Percentiles rank a stretch among this genome's conserved stretches.
Evolutionary conservation across 208 protist species (phyloP).

Genomic region (Histomonas meleagridis): DNA sequence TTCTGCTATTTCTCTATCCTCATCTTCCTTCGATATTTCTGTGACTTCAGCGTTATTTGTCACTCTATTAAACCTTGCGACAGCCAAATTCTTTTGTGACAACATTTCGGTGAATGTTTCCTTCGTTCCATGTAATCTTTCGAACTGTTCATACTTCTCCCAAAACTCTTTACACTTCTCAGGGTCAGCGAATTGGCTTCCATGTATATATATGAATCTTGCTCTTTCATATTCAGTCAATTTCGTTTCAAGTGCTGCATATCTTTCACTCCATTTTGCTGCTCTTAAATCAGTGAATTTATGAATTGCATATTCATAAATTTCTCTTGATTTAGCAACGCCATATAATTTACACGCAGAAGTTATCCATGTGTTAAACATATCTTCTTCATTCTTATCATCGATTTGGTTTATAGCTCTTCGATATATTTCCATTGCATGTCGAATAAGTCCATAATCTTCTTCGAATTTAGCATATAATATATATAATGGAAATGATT

Average conservation of each 20-base stretch:
- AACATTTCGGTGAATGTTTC: slow-evolving; percentile 27
- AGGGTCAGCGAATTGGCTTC: slow-evolving; percentile 22
- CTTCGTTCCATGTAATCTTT: not conserved
- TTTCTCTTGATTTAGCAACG: not conserved
- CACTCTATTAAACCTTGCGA: not conserved
- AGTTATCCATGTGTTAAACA: not conserved
- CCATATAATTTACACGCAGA: not conserved
- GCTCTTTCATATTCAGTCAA: not conserved
- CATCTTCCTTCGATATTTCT: not conserved
- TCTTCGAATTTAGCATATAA: slow-evolving; percentile 28
- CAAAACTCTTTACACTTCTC: not conserved
- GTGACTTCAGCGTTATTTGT: not conserved
- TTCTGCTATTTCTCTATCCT: not conserved
- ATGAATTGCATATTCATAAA: slow-evolving; percentile 23
- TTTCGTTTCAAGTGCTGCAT: slow-evolving; percentile 6
- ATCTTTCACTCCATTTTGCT: not conserved
- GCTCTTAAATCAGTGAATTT: not conserved
- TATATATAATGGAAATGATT: not conserved
- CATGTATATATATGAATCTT: not conserved
- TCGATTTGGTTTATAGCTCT: not conserved
- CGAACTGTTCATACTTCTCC: not conserved
- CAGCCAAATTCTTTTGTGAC: slow-evolving; percentile 16
- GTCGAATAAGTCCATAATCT: not conserved
- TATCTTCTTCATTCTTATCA: not conserved
- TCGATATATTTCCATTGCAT: slow-evolving; percentile 6